Evolutionary conservation across 768 basidiomycete genomes (phyloP).

Genomic region (Filobasidium floriforme): DNA sequence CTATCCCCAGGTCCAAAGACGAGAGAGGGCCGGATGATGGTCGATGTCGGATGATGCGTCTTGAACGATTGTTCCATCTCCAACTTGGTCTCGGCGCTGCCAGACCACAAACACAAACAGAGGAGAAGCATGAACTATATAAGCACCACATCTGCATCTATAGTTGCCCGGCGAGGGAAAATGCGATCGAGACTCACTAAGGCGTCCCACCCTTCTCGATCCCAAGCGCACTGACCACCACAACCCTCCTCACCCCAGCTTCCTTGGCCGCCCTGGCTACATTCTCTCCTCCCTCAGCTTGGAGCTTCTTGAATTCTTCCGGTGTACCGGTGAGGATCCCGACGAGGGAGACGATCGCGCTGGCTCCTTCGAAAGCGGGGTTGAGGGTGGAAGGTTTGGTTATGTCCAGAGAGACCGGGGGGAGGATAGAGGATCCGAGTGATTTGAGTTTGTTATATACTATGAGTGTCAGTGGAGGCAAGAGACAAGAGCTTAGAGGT

Average conservation of each 20-base stretch:
- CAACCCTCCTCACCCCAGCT: constrained; percentile 47
- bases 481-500: neutral
- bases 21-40: constrained; percentile 63
- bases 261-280: constrained; percentile 55
- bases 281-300: constrained; percentile 61
- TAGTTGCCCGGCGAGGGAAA: too few relatives aligned
- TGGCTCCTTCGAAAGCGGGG: constrained; percentile 54
- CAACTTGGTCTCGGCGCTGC: constrained; percentile 44
- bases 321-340: constrained; percentile 59
- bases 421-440: constrained; percentile 47
- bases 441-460: constrained; percentile 39
- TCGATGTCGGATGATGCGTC: constrained; percentile 51
- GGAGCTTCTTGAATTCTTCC: constrained; percentile 56
- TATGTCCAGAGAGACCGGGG: constrained; percentile 52
- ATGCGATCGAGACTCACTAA: constrained; percentile 47
- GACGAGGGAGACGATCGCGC: constrained; percentile 60
- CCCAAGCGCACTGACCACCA: constrained; percentile 61
- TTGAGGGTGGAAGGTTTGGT: constrained; percentile 50
- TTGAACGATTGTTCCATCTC: constrained; percentile 57
- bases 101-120: too few relatives aligned
- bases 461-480: too few relatives aligned
- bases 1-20: constrained; percentile 70
- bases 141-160: too few relatives aligned
- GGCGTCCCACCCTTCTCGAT: constrained; percentile 58
- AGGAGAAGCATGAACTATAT: too few relatives aligned